Conservation (phyloP, 164 flowering plant species). For the Warburgia ugandensis region DNA sequence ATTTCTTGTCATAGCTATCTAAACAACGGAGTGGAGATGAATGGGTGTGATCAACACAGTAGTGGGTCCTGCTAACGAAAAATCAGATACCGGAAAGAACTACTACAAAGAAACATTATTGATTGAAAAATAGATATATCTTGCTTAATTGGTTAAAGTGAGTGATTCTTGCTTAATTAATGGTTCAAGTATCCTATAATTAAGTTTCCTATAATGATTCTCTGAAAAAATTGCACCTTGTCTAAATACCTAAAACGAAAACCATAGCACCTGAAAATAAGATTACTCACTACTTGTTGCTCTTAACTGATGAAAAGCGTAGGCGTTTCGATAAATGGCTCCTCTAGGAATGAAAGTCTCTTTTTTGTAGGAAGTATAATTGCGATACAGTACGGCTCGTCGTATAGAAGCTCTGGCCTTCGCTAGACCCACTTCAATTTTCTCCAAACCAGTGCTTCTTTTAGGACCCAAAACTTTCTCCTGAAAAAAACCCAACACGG, state of each 20-base stretch:
- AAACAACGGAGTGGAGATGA: no score
- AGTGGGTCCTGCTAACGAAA: no score
- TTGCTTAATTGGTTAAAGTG: no score
- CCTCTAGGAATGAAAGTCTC: conserved; percentile 8
- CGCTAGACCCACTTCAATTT: conserved; percentile 40
- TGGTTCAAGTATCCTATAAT: no score
- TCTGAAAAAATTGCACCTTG: not conserved
- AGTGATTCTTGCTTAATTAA: no score
- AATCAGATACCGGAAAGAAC: no score
- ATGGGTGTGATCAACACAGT: no score
- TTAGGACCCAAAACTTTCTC: not conserved
- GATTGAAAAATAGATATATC: no score
- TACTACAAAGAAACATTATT: no score
- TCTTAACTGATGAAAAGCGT: conserved; percentile 61
- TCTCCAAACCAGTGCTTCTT: not conserved
- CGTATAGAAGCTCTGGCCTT: conserved; percentile 45
- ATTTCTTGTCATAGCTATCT: no score
- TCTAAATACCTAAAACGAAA: not conserved
- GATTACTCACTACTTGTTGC: conserved; percentile 27
- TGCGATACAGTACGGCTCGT: conserved; percentile 16
- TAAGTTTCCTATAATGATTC: no score
- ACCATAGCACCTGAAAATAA: not conserved
- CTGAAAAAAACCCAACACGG: not conserved
- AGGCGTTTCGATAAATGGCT: conserved; percentile 48
- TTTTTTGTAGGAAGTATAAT: not conserved